Conservation (phyloP, 768 basidiomycete species). For the Pleurotus citrinopileatus region DNA sequence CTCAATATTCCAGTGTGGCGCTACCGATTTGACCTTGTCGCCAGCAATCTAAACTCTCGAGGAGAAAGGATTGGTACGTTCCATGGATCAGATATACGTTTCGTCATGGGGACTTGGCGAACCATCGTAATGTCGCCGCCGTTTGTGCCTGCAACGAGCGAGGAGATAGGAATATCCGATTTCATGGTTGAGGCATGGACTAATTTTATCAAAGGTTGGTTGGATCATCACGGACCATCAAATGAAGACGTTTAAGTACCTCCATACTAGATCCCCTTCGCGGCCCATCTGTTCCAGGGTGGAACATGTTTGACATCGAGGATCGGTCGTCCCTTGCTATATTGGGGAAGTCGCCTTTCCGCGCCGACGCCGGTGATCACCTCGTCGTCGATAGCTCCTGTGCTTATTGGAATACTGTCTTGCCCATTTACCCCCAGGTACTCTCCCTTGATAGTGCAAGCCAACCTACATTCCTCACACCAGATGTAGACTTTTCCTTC, state of each 20-base stretch:
- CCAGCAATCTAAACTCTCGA: slow-evolving; percentile 28
- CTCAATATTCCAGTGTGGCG: slow-evolving; percentile 26
- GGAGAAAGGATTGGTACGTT: slow-evolving; percentile 29
- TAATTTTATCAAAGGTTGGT: slow-evolving; percentile 34
- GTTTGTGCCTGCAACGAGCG: slow-evolving; percentile 25
- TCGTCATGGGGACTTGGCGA: slow-evolving; percentile 31
- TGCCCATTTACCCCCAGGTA: slow-evolving; percentile 28
- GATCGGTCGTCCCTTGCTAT: slow-evolving; percentile 26
- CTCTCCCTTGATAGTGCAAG: background rate
- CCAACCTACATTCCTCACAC: background rate
- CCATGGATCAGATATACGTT: slow-evolving; percentile 29
- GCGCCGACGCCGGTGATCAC: slow-evolving; percentile 27
- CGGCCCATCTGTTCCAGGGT: slow-evolving; percentile 28
- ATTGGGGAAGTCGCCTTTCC: slow-evolving; percentile 20
- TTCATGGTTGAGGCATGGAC: slow-evolving; percentile 32
- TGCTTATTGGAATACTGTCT: slow-evolving; percentile 27
- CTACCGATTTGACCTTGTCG: slow-evolving; percentile 30
- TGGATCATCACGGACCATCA: too few species aligned
- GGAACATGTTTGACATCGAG: slow-evolving; percentile 23
- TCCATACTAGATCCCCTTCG: slow-evolving; percentile 20
- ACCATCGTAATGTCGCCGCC: slow-evolving; percentile 29
- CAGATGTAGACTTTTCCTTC: slow-evolving; percentile 20
- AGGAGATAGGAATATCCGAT: slow-evolving; percentile 28
- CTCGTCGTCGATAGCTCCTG: slow-evolving; percentile 23
- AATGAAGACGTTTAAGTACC: too few species aligned